Evolutionary conservation across 768 basidiomycete species (phyloP).

Genomic region (Suillus subaureus): DNA sequence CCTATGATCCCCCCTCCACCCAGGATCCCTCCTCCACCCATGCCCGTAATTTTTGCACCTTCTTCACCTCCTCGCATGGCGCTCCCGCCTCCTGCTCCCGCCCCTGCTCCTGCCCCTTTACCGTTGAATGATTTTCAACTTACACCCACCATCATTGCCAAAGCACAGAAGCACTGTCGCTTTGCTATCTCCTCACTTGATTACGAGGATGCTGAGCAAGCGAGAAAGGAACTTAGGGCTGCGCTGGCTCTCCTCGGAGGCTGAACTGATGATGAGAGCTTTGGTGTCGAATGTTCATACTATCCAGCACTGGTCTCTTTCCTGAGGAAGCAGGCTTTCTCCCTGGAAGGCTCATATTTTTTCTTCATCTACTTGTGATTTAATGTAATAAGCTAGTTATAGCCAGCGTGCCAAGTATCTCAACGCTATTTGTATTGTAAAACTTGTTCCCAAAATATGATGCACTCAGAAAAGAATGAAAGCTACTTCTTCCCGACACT

Average conservation of each 20-base stretch:
- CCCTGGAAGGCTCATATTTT: background rate
- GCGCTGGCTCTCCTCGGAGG: conserved; percentile 73
- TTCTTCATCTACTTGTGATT: background rate
- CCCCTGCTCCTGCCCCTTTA: conserved; percentile 13
- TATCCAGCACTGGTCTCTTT: background rate
- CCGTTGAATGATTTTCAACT: conserved; percentile 43
- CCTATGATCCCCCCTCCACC: conserved; percentile 26
- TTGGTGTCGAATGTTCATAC: background rate
- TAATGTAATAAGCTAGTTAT: background rate
- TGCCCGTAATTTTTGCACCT: conserved; percentile 8
- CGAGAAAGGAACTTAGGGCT: conserved; percentile 75
- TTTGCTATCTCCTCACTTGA: conserved; percentile 96
- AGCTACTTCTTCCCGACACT: background rate
- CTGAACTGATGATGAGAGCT: conserved; percentile 26
- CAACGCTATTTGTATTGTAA: background rate
- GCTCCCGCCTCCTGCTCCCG: conserved; percentile 24
- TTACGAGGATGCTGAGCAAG: conserved; percentile 91
- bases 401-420: background rate
- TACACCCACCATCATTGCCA: conserved; percentile 65
- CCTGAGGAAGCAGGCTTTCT: background rate
- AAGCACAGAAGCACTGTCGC: conserved; percentile 87
- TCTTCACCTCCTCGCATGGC: conserved; percentile 9
- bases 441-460: conserved; percentile 2
- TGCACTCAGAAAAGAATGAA: background rate
- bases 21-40: conserved; percentile 25